Evolutionary conservation across 1,284 basidiomycete genomes (phyloP).

Genomic region (Puccinia coronata): DNA sequence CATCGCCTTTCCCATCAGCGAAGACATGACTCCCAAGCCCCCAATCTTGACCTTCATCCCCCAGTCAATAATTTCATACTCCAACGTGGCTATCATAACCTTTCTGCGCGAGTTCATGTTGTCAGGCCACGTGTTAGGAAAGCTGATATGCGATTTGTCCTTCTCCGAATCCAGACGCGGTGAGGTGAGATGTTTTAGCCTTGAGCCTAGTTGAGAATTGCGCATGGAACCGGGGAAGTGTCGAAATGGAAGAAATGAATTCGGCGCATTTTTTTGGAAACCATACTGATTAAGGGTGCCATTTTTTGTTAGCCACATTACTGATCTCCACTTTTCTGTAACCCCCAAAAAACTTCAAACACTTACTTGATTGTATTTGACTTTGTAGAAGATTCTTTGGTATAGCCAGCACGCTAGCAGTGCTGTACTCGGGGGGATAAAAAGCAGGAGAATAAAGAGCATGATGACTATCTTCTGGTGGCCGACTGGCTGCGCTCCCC

Average conservation of each 20-base stretch:
- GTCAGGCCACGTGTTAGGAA: constrained; percentile 81
- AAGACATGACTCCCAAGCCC: constrained; percentile 92
- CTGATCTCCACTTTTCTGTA: neutral
- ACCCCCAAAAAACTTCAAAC: neutral
- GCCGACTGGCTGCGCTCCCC: constrained; percentile 77
- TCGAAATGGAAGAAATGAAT: constrained; percentile 16
- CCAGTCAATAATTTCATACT: constrained; percentile 94
- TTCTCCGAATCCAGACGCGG: neutral
- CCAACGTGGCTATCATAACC: constrained; percentile 83
- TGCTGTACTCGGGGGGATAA: constrained; percentile 80
- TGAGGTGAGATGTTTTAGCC: neutral
- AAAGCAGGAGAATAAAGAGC: constrained; percentile 76
- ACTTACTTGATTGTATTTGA: constrained; percentile 74
- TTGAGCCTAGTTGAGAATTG: neutral
- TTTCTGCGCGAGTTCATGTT: constrained; percentile 82
- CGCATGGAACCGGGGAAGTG: neutral
- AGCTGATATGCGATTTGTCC: neutral
- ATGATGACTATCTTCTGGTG: constrained; percentile 76
- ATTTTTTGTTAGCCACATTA: neutral
- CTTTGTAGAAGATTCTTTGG: constrained; percentile 92
- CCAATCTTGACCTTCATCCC: constrained; percentile 94
- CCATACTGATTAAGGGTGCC: constrained; percentile 32
- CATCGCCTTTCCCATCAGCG: constrained; percentile 94
- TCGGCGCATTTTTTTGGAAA: constrained; percentile 2
- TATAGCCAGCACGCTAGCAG: constrained; percentile 77